Base-by-base conservation (phyloP, 208 protist genomes). In the Endotrypanum monterogeii region DNA sequence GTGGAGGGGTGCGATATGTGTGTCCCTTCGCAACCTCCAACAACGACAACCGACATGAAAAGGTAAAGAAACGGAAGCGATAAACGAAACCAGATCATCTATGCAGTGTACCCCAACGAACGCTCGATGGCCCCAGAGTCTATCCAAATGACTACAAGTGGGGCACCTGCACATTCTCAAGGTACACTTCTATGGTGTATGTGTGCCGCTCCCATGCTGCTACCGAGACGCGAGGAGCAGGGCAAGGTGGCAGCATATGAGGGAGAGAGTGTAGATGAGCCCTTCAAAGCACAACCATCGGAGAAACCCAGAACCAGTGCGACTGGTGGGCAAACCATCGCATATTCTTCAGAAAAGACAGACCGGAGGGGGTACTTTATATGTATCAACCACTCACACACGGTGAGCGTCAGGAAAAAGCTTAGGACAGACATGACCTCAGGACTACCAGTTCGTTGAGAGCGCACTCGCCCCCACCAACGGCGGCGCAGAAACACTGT, bases 131-230 rank as follows among this genome's bases (percentile, higher is more conserved):
- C 25, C 23, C 28, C 32, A 18, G 30, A 30, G 8, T 20, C 16
- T 41, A 48, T 23, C 20, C 37, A 25, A n/a, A 16, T n/a, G 23
- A 65, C 60, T 65, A 25, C 37, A 65, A 30, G n/a, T 8, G 11
- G 44, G 60, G 63, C 44, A 52, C 14, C 16, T 25, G 28, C 44
- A 28, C 63, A 3, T 39, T 41, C 32, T 12, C 30, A 44, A 57
- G 52, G 20, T 63, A 39, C 35, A 35, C 72, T 70, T 76, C 72
- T 69, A 76, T 65, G 60, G 35, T 65, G 35, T 65, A 23, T 46
- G 32, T 65, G 60, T 65, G 37, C 23, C 37, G 5, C 46, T 23
- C 23, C 46, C 60, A 65, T 39, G 1, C 60, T 48, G 7, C 60
- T n/a, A 46, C 20, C 20, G 60, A 65, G 37, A 65, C 37, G 37